Base-by-base conservation (phyloP, 108 stramenopile species). In the Nitzschia palea region DNA sequence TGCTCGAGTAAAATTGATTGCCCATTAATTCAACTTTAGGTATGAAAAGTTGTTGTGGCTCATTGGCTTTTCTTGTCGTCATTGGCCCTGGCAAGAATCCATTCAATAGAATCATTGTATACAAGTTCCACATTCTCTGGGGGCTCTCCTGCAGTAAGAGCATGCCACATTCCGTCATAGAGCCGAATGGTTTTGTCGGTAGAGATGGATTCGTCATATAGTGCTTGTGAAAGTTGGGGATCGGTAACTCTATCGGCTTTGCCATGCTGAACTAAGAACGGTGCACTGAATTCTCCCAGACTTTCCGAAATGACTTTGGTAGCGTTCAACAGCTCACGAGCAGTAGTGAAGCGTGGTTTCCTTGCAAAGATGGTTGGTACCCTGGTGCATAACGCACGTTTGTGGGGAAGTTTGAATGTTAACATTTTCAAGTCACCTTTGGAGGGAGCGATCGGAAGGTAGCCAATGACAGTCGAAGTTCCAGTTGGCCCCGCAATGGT, bases 181-280 rank as follows among this genome's bases (percentile, higher is more conserved):
- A 89, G 45, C 42, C 65, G 43, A 31, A 86, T 86, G 8, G 69
- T 62, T 45, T 86, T 89, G 65, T 86, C 88, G 22, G 77, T 70
- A 4, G 76, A 83, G 33, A 63, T 68, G 44, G 74, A 70, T 50
- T 85, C 86, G 14, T 81, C 80, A 68, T 74, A 86, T 30, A 89
- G 58, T 14, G 67, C 71, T 62, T 82, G 74, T 2, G 80, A 82
- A 25, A 86, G 52, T 36, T 71, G 67, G 1, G 83, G 85, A 53
- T 81, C 80, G 1, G 88, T 89, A 2, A 89, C 76, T 14, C 64
- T 57, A 64, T 89, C 87, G 23, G 68, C 73, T 31, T 74, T 60
- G 15, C 88, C 88, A 66, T 89, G 88, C 14, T 79, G 64, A 4
- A 89, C 67, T 14, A 89, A 62, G 64, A 86, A 89, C 3, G 85